Conservation (phyloP, 2,329 filamentous ascomycete genomes). For the Elsinoe necatrix region DNA sequence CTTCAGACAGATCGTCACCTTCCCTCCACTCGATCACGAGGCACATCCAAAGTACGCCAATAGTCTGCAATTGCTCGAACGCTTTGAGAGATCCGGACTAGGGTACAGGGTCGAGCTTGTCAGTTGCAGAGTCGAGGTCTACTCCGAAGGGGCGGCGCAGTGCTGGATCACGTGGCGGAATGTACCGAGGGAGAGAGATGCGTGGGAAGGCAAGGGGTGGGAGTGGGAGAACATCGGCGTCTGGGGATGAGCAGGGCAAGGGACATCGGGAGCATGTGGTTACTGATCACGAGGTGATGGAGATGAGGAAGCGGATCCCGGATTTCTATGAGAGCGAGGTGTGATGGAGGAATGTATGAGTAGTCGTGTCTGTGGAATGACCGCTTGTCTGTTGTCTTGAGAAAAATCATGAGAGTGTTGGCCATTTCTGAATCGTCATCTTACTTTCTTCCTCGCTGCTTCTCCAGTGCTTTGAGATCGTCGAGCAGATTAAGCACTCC, state of each 20-base stretch:
- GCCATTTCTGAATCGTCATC: background rate
- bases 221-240: background rate
- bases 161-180: background rate
- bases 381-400: background rate
- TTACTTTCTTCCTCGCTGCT: conserved; percentile 7
- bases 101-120: background rate
- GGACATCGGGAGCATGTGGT: conserved; percentile 5
- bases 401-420: too few species aligned
- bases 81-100: background rate
- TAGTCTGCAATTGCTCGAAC: background rate
- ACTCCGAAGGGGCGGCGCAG: background rate
- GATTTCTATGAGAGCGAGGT: background rate
- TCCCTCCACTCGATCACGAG: background rate
- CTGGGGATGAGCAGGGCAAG: background rate
- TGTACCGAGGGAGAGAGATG: background rate
- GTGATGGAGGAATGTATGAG: background rate
- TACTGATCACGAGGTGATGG: conserved; percentile 3
- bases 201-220: background rate
- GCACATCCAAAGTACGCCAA: background rate
- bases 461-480: conserved; percentile 12
- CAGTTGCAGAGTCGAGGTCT: background rate
- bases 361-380: background rate
- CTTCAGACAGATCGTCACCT: background rate
- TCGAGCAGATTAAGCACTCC: conserved; percentile 28
- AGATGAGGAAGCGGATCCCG: conserved; percentile 2